Conservation (phyloP, 129 eudicot genomes). For the Artemisia annua region DNA sequence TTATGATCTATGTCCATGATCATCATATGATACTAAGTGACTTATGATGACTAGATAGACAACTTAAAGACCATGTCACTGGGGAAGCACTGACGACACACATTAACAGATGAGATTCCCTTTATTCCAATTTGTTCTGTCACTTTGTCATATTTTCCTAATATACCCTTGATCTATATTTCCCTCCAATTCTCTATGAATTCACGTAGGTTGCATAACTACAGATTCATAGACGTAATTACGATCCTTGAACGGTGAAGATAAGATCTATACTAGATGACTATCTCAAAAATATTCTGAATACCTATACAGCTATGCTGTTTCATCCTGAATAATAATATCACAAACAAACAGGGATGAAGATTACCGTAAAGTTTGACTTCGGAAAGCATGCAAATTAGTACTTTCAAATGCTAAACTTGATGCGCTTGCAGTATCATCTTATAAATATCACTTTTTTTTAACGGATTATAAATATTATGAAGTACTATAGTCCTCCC, state of each 20-base stretch:
- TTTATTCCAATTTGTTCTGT: conserved; percentile 6
- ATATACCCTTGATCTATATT: conserved; percentile 20
- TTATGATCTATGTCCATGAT: conserved; percentile 22
- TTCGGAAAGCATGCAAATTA: conserved; percentile 6
- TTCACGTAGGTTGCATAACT: neutral
- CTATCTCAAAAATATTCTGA: neutral
- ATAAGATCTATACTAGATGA: neutral
- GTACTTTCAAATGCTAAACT: neutral
- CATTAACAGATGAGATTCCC: conserved; percentile 14
- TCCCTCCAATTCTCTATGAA: neutral
- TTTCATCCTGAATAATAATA: neutral
- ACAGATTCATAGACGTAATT: neutral
- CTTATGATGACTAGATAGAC: conserved; percentile 43
- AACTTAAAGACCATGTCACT: conserved; percentile 24
- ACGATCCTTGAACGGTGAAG: neutral
- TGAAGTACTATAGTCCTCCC: neutral
- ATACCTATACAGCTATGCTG: neutral
- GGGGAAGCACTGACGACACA: conserved; percentile 22
- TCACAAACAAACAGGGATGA: neutral
- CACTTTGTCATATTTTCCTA: conserved; percentile 14
- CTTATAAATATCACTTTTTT: neutral
- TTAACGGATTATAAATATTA: too few species aligned
- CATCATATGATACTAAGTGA: conserved; percentile 23
- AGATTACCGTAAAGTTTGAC: conserved; percentile 6
- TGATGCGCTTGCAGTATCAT: neutral